phyloP scores from a whole-genome alignment of 306 rosid genomes.

The Vigna unguiculata region DNA sequence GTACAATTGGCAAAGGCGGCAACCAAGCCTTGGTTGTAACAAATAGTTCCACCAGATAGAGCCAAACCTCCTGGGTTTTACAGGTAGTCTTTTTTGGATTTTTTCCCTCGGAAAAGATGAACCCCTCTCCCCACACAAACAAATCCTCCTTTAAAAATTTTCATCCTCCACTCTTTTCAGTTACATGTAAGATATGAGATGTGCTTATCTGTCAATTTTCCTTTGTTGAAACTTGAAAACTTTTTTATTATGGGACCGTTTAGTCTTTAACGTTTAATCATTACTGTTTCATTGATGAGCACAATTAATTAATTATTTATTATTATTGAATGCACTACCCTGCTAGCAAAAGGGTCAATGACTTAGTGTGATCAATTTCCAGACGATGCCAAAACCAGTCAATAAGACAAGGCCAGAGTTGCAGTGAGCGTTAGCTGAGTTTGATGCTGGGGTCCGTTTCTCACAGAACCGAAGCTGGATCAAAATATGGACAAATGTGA shows the following conservation, averaged over 20 bases:
- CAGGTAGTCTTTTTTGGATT: constrained; percentile 56
- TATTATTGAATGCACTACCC: neutral
- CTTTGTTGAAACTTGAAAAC: constrained; percentile 16
- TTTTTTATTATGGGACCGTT: neutral
- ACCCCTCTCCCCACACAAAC: neutral
- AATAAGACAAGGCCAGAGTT: constrained; percentile 65
- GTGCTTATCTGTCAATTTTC: constrained; percentile 23
- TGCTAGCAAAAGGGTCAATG: constrained; percentile 23
- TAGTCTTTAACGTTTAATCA: neutral
- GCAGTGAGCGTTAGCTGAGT: constrained; percentile 49
- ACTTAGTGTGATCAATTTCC: constrained; percentile 25
- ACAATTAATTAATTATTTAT: constrained; percentile 15
- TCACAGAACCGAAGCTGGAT: constrained; percentile 40
- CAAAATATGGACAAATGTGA: constrained; percentile 48
- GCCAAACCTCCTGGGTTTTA: constrained; percentile 71
- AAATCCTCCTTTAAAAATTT: constrained; percentile 3
- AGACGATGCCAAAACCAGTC: constrained; percentile 51
- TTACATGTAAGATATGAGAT: constrained; percentile 10
- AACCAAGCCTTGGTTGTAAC: constrained; percentile 40
- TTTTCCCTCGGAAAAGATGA: constrained; percentile 51
- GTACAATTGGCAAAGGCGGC: constrained; percentile 57
- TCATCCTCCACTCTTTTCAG: neutral
- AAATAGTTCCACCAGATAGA: constrained; percentile 51
- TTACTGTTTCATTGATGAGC: neutral
- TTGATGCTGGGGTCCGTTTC: constrained; percentile 46